Evolutionary conservation across 176 grass and related monocot species (phyloP).

Genomic region (Alopecurus myosuroides): DNA sequence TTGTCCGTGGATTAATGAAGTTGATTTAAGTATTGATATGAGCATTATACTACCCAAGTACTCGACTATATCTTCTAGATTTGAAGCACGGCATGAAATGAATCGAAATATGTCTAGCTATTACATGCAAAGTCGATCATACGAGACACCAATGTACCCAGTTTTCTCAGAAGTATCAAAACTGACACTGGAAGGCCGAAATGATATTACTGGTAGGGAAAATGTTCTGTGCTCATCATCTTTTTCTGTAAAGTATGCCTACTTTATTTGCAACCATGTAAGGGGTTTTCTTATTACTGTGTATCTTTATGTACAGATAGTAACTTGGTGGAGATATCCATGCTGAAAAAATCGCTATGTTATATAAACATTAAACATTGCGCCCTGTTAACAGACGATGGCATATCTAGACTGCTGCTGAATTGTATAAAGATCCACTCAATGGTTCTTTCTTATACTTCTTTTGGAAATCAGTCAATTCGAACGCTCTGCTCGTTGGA

Average conservation of each 20-base stretch:
- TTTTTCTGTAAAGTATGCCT: constrained; percentile 1
- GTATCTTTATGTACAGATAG: constrained; percentile 26
- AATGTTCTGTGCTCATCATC: not conserved
- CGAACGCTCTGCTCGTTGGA: constrained; percentile 21
- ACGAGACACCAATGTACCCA: not conserved
- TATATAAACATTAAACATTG: constrained; percentile 76
- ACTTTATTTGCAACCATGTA: not conserved
- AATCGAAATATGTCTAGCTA: constrained; percentile 10
- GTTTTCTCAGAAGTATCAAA: constrained; percentile 52
- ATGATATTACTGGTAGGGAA: constrained; percentile 58
- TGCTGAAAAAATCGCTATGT: constrained; percentile 36
- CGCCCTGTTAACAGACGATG: constrained; percentile 49
- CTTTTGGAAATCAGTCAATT: constrained; percentile 49
- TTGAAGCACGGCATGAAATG: constrained; percentile 10
- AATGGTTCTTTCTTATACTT: constrained; percentile 59
- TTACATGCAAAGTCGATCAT: constrained; percentile 6
- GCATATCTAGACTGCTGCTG: constrained; percentile 49
- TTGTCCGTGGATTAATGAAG: constrained; percentile 40
- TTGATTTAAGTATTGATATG: constrained; percentile 55
- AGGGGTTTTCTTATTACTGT: not conserved
- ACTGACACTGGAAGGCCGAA: constrained; percentile 61
- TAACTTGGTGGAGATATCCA: constrained; percentile 38
- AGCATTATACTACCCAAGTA: constrained; percentile 31
- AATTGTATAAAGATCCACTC: constrained; percentile 53
- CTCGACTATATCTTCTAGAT: constrained; percentile 43